Evolutionary conservation across 2,329 filamentous ascomycete species (phyloP).

Genomic region (Ceratocystis lukuohia): DNA sequence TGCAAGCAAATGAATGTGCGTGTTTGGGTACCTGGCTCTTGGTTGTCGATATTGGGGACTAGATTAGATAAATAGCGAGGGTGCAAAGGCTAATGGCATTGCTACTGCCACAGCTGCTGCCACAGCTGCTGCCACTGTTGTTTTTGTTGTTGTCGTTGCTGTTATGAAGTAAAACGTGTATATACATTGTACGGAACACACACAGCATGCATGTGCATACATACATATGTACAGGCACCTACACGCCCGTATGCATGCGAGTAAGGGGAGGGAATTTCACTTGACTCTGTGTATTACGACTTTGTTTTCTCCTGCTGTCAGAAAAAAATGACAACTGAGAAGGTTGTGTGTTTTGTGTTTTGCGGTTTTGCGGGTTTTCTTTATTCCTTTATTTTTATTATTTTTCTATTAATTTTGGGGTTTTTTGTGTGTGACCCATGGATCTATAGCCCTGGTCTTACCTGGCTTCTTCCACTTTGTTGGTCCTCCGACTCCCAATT

Average conservation of each 20-base stretch:
- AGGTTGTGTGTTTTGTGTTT: neutral
- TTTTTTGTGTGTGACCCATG: neutral
- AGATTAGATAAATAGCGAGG: neutral
- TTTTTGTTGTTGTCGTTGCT: neutral
- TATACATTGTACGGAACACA: neutral
- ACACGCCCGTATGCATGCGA: neutral
- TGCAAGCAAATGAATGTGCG: neutral
- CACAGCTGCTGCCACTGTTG: neutral
- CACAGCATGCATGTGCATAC: neutral
- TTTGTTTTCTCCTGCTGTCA: neutral
- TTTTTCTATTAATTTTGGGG: neutral
- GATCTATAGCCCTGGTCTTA: neutral
- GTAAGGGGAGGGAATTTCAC: too few species aligned
- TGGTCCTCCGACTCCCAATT: neutral
- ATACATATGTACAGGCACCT: neutral
- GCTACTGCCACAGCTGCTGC: neutral
- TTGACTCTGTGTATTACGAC: neutral
- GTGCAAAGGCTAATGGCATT: neutral
- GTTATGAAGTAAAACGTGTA: neutral
- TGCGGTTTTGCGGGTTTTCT: neutral
- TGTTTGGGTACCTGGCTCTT: neutral
- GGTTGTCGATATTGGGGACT: neutral
- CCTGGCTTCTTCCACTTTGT: neutral
- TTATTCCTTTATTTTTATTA: too few species aligned
- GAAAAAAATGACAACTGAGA: neutral